These are phyloP conservation scores for Schwanniomyces occidentalis DNA, from an alignment of 805 yeast genomes.

Conservation along the genomic window DNA sequence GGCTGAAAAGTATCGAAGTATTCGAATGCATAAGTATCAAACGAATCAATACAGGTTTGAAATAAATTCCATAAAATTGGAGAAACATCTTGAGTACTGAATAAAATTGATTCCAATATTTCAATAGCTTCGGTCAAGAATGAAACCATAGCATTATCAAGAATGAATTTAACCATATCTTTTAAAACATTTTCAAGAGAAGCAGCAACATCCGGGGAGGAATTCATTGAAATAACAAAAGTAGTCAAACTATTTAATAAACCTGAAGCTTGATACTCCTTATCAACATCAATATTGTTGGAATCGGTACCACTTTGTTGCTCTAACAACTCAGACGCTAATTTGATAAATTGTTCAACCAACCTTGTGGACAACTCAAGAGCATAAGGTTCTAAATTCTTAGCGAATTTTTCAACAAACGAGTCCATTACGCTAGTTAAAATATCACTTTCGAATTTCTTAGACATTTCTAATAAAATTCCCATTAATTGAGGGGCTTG, in stretches of 20 bases:
- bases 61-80: constrained; percentile 56
- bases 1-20: constrained; percentile 56
- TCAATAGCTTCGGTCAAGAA: constrained; percentile 41
- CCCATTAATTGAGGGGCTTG: constrained; percentile 49
- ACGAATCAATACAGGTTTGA: constrained; percentile 49
- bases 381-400: constrained; percentile 43
- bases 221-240: constrained; percentile 42
- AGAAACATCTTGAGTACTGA: constrained; percentile 53
- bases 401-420: constrained; percentile 44
- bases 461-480: constrained; percentile 44
- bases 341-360: constrained; percentile 69
- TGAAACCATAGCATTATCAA: constrained; percentile 40
- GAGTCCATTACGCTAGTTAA: constrained; percentile 46
- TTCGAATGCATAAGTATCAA: constrained; percentile 60
- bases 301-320: constrained; percentile 16
- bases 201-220: constrained; percentile 38
- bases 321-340: constrained; percentile 58
- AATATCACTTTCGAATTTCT: constrained; percentile 43
- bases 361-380: constrained; percentile 48
- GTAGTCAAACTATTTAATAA: constrained; percentile 43
- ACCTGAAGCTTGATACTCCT: constrained; percentile 47
- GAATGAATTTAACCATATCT: constrained; percentile 34
- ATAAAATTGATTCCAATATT: constrained; percentile 52
- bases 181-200: constrained; percentile 34
- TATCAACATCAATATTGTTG: constrained; percentile 27